Conservation (phyloP, 441 rosid genomes). For the Mallotus repandus region DNA sequence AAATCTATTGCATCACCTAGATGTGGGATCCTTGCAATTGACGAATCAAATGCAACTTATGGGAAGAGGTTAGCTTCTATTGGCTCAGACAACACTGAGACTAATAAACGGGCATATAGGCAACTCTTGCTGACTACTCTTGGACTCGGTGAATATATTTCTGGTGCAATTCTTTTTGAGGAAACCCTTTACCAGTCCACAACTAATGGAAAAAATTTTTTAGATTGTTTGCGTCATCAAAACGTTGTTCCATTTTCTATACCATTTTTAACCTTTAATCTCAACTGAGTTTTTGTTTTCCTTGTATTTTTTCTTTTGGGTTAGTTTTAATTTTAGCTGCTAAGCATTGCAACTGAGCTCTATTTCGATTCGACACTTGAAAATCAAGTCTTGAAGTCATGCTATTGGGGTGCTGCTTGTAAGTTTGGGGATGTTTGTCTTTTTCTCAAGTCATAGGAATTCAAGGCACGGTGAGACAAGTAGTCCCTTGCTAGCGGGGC, state of each 20-base stretch:
- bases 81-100: too few species aligned
- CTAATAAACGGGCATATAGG: too few species aligned
- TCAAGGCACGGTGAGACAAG: constrained; percentile 43
- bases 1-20: too few species aligned
- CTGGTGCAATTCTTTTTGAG: too few species aligned
- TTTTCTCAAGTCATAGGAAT: constrained; percentile 38
- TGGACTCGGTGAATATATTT: too few species aligned
- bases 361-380: constrained; percentile 94
- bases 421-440: constrained; percentile 37
- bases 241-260: not conserved
- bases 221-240: too few species aligned
- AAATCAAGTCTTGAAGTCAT: constrained; percentile 20
- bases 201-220: too few species aligned
- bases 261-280: not conserved
- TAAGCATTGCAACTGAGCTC: constrained; percentile 37
- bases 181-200: too few species aligned
- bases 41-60: too few species aligned
- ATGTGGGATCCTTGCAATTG: too few species aligned
- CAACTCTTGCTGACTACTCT: too few species aligned
- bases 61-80: too few species aligned
- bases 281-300: not conserved
- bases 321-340: not conserved
- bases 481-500: constrained; percentile 51
- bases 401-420: constrained; percentile 40
- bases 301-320: not conserved